Percentiles rank a stretch among this genome's conserved stretches.
Conservation (phyloP, 1,284 basidiomycete genomes). For the Apiotrichum akiyoshidainum region DNA sequence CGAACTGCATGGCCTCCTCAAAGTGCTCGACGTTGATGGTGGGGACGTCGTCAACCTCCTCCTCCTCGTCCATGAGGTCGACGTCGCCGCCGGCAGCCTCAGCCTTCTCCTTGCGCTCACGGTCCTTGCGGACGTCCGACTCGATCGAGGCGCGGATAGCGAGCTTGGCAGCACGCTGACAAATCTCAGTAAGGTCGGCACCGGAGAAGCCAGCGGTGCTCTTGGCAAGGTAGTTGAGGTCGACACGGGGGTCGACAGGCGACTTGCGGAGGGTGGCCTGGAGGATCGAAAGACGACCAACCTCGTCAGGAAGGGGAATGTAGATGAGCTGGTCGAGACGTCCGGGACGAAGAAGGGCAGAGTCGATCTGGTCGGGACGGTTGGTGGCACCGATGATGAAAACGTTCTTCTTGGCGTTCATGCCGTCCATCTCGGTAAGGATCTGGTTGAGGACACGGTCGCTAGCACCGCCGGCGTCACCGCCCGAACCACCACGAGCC, state of each 20-base stretch:
- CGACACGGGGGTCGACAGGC: slow-evolving; percentile 79
- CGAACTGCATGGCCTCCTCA: slow-evolving; percentile 66
- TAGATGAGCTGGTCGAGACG: slow-evolving; percentile 94
- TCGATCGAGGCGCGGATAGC: slow-evolving; percentile 86
- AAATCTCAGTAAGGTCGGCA: slow-evolving; percentile 98
- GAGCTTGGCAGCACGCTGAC: slow-evolving; percentile 94
- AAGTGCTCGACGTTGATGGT: slow-evolving; percentile 91
- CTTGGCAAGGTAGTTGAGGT: slow-evolving; percentile 84
- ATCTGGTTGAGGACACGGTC: slow-evolving; percentile 98
- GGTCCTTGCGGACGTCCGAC: slow-evolving; percentile 74
- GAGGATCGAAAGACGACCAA: slow-evolving; percentile 86
- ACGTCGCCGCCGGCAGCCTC: slow-evolving; percentile 71
- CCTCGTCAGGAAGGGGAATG: slow-evolving; percentile 90
- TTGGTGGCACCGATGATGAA: slow-evolving; percentile 97
- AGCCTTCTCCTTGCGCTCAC: slow-evolving; percentile 78
- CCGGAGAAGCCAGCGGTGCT: slow-evolving; percentile 97
- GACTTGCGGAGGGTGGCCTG: slow-evolving; percentile 89
- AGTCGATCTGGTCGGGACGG: slow-evolving; percentile 65
- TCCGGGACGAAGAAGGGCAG: slow-evolving; percentile 94
- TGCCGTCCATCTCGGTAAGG: slow-evolving; percentile 99
- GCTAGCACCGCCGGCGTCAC: slow-evolving; percentile 88
- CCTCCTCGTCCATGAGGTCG: slow-evolving; percentile 54
- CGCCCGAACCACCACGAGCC: slow-evolving; percentile 72
- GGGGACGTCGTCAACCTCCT: slow-evolving; percentile 89
- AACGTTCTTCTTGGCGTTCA: slow-evolving; percentile 99